Percentiles rank a stretch among this genome's conserved stretches.
Evolutionary conservation across 1,284 basidiomycete genomes (phyloP).

Genomic region (Xanthoconium separans): DNA sequence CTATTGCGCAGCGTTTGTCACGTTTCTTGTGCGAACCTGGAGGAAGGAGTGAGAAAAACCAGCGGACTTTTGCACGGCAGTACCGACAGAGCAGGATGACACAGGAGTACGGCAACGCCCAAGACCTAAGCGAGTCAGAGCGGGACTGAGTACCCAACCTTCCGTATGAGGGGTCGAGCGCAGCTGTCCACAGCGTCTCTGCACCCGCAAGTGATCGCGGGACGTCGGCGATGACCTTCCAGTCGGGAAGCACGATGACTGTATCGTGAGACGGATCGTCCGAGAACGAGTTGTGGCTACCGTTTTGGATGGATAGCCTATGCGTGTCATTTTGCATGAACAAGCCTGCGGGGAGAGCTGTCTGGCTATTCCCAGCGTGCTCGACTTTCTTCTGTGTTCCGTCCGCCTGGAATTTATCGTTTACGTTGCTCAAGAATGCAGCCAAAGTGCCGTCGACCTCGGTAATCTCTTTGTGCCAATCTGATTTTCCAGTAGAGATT

Average conservation of each 20-base stretch:
- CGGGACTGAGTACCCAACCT: conserved; percentile 42
- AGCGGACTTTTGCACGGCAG: neutral
- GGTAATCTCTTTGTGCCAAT: conserved; percentile 82
- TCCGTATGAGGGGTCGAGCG: conserved; percentile 57
- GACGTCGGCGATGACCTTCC: conserved; percentile 75
- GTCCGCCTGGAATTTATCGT: conserved; percentile 19
- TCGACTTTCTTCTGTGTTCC: conserved; percentile 23
- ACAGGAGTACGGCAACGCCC: conserved; percentile 74
- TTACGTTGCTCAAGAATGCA: conserved; percentile 50
- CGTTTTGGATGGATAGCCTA: conserved; percentile 75
- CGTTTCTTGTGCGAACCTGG: conserved; percentile 88
- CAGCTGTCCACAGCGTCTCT: conserved; percentile 60
- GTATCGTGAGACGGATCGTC: conserved; percentile 63
- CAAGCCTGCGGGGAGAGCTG: conserved; percentile 46
- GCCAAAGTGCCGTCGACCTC: conserved; percentile 68
- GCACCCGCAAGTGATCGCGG: conserved; percentile 65
- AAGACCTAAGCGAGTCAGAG: conserved; percentile 55
- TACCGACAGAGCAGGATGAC: conserved; percentile 78
- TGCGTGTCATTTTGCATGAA: conserved; percentile 54
- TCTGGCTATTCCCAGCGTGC: conserved; percentile 18
- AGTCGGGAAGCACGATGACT: conserved; percentile 89
- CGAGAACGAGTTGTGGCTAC: conserved; percentile 69
- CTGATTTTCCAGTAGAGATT: conserved; percentile 85
- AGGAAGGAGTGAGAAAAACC: conserved; percentile 3
- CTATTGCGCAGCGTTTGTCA: conserved; percentile 87